Evolutionary conservation across 345 rosid genomes (phyloP), one percentile per base, ranked within the genome.

Genomic region (Eucalyptus camaldulensis): DNA sequence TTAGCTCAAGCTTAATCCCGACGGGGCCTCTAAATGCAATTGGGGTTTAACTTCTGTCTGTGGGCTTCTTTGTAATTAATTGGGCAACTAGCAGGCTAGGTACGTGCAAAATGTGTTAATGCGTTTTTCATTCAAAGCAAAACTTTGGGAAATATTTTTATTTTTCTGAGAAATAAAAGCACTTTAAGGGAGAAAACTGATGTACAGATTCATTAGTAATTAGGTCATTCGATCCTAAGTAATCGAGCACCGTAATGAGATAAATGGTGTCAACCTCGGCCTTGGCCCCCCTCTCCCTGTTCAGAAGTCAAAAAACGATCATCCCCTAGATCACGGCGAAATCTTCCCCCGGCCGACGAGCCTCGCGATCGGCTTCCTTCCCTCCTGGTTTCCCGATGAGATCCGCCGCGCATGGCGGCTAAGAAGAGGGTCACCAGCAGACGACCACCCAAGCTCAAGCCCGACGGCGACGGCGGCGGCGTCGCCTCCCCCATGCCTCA

Each of bases 351-450:
- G 83, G 47, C 85, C 85, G 47, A 11, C 47, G 27, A 76, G 29
- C 27, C 47, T 27, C 65, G 47, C 16, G 45, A 86, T 53, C 11
- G 10, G 11, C 40, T n/a, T 37, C 29, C 37, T 40, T n/a, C 43
- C 44, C 37, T 40, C 29, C 9, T 21, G 65, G 33, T 50, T 49
- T 27, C 58, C 72, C 47, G 44, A 29, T 88, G 58, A 27, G 87
- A 81, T 56, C 69, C 37, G 10, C 69, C 5, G 44, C 58, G 85
- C 89, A 93, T 91, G 93, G 92, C 91, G 27, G 67, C 49, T 33
- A 92, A 92, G 88, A 93, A 88, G 90, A 96, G 89, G 89, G 88
- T 60, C 80, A 88, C 62, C 86, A 93, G 91, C 88, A 53, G 58
- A 4, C 90, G 93, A 89, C 49, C 29, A 6, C 62, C 92, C 29